phyloP scores from a whole-genome alignment of 2,329 filamentous ascomycete genomes.

The Aureobasidium leucospermi region DNA sequence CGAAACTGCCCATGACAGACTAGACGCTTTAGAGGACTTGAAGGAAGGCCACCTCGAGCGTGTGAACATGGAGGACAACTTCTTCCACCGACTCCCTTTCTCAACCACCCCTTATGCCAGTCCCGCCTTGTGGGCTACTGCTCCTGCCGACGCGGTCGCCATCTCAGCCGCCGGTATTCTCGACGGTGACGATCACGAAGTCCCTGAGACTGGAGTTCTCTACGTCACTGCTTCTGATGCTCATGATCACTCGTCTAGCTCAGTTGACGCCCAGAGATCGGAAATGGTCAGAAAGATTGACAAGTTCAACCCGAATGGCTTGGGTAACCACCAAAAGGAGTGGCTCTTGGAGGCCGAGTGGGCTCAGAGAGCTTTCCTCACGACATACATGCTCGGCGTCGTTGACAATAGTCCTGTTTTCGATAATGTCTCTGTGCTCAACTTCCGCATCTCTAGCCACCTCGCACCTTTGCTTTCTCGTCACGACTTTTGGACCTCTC shows the following conservation, averaged over 20 bases:
- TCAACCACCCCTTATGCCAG: slow-evolving; percentile 4
- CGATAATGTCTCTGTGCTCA: slow-evolving; percentile 49
- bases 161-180: neutral
- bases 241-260: neutral
- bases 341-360: slow-evolving; percentile 62
- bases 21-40: slow-evolving; percentile 20
- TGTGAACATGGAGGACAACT: neutral
- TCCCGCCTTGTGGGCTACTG: slow-evolving; percentile 4
- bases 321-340: slow-evolving; percentile 52
- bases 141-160: neutral
- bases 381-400: slow-evolving; percentile 58
- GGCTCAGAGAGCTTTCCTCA: slow-evolving; percentile 61
- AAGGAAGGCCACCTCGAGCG: slow-evolving; percentile 19
- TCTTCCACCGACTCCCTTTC: neutral
- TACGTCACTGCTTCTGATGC: neutral
- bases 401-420: slow-evolving; percentile 54
- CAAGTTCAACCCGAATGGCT: slow-evolving; percentile 3
- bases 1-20: slow-evolving; percentile 17
- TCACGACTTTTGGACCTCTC: slow-evolving; percentile 53
- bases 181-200: neutral
- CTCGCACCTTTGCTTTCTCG: slow-evolving; percentile 51
- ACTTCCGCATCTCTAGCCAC: slow-evolving; percentile 56
- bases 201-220: neutral
- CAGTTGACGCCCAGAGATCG: neutral
- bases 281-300: neutral